Conservation (phyloP, 371 early-diverging fungal genomes). For the Fennellomyces sp. region DNA sequence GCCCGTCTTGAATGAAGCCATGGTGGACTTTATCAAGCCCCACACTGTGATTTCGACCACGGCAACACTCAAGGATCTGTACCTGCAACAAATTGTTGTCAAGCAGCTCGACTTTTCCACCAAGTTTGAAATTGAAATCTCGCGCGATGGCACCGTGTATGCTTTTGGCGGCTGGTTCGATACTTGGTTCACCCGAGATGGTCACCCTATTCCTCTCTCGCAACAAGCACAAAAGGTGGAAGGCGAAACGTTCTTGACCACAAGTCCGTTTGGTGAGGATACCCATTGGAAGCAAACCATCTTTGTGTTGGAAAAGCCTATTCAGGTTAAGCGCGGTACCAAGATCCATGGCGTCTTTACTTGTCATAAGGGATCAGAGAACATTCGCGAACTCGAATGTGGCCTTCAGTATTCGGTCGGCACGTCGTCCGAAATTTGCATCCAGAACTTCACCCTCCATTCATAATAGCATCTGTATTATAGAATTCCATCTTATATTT, state of each 20-base stretch:
- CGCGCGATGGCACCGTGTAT: constrained; percentile 65
- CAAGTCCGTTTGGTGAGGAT: constrained; percentile 71
- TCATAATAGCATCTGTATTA: constrained; percentile 13
- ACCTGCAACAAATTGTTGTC: constrained; percentile 59
- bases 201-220: constrained; percentile 46
- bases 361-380: constrained; percentile 56
- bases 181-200: constrained; percentile 79
- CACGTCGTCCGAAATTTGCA: constrained; percentile 15
- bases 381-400: constrained; percentile 65
- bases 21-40: constrained; percentile 70
- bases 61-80: constrained; percentile 72
- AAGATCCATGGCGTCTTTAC: constrained; percentile 56
- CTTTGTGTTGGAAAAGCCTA: constrained; percentile 54
- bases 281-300: constrained; percentile 77
- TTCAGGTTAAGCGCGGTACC: constrained; percentile 47
- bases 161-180: constrained; percentile 88
- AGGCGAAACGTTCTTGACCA: constrained; percentile 58
- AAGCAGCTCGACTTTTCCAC: constrained; percentile 55
- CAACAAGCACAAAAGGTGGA: constrained; percentile 37
- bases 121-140: constrained; percentile 62
- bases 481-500: not conserved
- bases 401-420: constrained; percentile 54
- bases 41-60: constrained; percentile 69
- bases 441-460: constrained; percentile 34
- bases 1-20: constrained; percentile 57